phyloP scores from a whole-genome alignment of 2,329 filamentous ascomycete species.

The Fusarium pseudocircinatum region DNA sequence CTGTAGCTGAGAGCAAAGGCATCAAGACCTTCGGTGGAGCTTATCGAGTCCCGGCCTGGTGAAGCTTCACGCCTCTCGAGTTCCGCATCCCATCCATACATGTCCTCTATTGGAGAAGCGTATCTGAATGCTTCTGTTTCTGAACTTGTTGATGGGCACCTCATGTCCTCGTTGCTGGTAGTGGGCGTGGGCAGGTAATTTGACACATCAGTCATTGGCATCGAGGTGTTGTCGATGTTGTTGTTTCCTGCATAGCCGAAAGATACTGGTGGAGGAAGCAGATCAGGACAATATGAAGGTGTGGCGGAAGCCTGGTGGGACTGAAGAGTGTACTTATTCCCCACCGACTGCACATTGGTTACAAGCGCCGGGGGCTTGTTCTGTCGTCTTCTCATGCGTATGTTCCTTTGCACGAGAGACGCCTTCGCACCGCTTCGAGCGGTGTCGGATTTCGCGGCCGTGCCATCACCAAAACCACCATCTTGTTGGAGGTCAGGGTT shows the following conservation, averaged over 20 bases:
- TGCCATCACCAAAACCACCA: conserved; percentile 53
- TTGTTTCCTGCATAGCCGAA: conserved; percentile 5
- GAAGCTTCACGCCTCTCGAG: conserved; percentile 32
- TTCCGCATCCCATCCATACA: conserved; percentile 66
- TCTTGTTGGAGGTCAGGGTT: conserved; percentile 32
- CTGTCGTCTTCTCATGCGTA: conserved; percentile 37
- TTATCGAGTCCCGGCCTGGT: conserved; percentile 15
- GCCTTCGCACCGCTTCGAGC: conserved; percentile 18
- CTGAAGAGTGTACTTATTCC: conserved; percentile 1
- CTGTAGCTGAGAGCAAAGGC: conserved; percentile 33
- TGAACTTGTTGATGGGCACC: conserved; percentile 11
- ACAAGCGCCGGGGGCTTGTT: conserved; percentile 22
- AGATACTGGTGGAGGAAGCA: conserved; percentile 8
- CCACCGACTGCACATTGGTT: neutral
- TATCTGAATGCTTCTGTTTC: conserved; percentile 27
- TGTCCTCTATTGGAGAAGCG: conserved; percentile 46
- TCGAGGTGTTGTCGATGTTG: neutral
- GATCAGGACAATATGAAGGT: conserved; percentile 1
- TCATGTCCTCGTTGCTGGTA: conserved; percentile 31
- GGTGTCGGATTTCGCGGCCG: conserved; percentile 58
- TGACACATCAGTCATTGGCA: conserved; percentile 48
- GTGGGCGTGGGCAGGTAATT: conserved; percentile 50
- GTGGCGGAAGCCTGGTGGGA: neutral
- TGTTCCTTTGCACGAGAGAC: conserved; percentile 39
- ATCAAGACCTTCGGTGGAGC: conserved; percentile 23